These are phyloP conservation scores for Talinum fruticosum DNA, from an alignment of 148 eudicot genomes.

Conservation along the genomic window DNA sequence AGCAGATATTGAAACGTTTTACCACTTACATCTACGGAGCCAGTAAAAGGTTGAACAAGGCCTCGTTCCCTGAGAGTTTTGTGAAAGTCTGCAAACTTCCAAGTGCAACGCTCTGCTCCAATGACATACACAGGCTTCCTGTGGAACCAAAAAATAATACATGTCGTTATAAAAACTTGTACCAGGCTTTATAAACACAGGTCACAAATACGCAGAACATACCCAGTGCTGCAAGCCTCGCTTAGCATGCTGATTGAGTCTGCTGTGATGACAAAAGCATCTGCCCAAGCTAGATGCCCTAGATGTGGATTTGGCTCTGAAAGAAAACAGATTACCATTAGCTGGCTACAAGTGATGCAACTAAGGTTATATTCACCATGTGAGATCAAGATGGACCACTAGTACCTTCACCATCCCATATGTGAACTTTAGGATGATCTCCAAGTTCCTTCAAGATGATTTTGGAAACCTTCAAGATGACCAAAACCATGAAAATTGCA, in stretches of 20 bases:
- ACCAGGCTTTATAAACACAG: neutral
- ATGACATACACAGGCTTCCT: constrained; percentile 96
- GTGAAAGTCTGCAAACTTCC: constrained; percentile 90
- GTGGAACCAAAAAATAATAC: constrained; percentile 23
- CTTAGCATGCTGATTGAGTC: constrained; percentile 98
- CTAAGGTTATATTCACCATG: neutral
- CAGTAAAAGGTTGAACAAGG: constrained; percentile 85
- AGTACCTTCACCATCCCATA: constrained; percentile 97
- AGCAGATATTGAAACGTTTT: no score
- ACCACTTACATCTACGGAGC: constrained; percentile 97
- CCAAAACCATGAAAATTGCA: neutral
- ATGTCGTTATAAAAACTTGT: constrained; percentile 15
- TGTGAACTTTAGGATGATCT: constrained; percentile 71
- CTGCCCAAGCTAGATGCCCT: constrained; percentile 99
- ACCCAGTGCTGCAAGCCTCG: constrained; percentile 99
- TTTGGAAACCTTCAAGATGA: constrained; percentile 51
- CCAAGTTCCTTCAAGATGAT: constrained; percentile 68
- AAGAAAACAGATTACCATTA: constrained; percentile 5
- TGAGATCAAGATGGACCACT: constrained; percentile 7
- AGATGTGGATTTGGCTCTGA: constrained; percentile 93
- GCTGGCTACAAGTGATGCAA: neutral
- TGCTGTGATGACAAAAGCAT: constrained; percentile 85
- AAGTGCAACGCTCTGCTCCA: constrained; percentile 87
- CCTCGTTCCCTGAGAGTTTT: constrained; percentile 74
- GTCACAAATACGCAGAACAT: constrained; percentile 24